Base-by-base conservation (phyloP, 2,329 filamentous ascomycete genomes). In the Colletotrichum cereale region DNA sequence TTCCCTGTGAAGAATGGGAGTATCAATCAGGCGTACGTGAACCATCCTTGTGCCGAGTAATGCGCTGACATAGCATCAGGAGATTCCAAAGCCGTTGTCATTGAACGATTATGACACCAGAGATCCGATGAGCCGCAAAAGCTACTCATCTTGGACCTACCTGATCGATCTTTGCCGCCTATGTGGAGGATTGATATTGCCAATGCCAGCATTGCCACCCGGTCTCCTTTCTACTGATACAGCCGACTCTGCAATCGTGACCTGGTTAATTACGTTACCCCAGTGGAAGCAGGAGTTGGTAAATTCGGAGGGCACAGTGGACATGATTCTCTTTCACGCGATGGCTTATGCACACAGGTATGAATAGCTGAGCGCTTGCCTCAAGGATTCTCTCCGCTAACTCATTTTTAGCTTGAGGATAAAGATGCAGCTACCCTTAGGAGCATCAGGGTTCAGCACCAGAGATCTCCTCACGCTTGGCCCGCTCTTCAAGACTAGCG, bases 1-100 rank as follows among this genome's bases (percentile, higher is more conserved):
- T 84, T 24, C 82, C 82, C 1, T 83, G 80, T 60, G 82, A 84
- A 74, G 81, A 83, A 73, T 80, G 77, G 76, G 79, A 83, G 72
- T 84, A 82, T 67, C 79, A 82, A 47, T 75, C 79, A 70, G 81
- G 81, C 69, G 82, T 83, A 76, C 75, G 80, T 75, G 40, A 38
- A 52, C 21, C 38, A 29, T 26, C 21, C 11, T 34, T 50, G 8
- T 36, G 11, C 29, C 44, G 21, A 44, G 31, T 0, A 6, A 24
- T 21, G 24, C 14, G 29, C 50, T 70, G 14, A 70, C 57, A n/a
- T 24, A 2, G 29, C 31, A 82, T 77, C 66, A 69, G 69, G 69
- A 77, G 26, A 82, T 84, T 53, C 80, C 81, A 18, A 74, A 74
- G 29, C 76, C 82, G 10, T 73, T 78, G 6, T 81, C 80, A 1